These are phyloP conservation scores for Chrysoporthe puriensis DNA, from an alignment of 2,329 filamentous ascomycete genomes.

Conservation along the genomic window DNA sequence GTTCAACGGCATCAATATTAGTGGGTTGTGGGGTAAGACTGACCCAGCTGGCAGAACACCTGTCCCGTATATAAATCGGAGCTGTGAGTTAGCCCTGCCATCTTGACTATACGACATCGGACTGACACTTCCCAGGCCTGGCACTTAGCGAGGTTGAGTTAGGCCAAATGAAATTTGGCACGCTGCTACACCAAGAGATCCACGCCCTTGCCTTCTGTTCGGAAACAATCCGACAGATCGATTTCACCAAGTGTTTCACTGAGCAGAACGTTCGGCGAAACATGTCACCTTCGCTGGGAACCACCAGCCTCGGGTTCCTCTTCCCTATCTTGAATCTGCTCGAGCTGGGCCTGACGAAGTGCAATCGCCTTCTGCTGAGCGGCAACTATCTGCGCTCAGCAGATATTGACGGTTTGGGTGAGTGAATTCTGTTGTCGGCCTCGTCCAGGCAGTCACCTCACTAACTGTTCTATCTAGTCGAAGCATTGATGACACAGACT, in stretches of 20 bases:
- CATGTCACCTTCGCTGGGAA: constrained; percentile 18
- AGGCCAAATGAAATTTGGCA: constrained; percentile 51
- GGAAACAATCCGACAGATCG: constrained; percentile 58
- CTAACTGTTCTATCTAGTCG: constrained; percentile 30
- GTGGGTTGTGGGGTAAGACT: constrained; percentile 42
- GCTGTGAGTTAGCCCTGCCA: constrained; percentile 42
- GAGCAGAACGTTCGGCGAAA: constrained; percentile 31
- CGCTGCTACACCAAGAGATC: constrained; percentile 59
- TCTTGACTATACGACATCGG: constrained; percentile 18
- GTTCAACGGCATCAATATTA: constrained; percentile 56
- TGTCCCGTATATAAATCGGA: constrained; percentile 56
- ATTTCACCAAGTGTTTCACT: constrained; percentile 50
- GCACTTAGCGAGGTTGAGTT: constrained; percentile 53
- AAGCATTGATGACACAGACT: constrained; percentile 36
- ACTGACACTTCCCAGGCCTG: constrained; percentile 42
- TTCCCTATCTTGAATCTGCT: constrained; percentile 51
- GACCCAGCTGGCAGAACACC: constrained; percentile 51
- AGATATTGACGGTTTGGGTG: constrained; percentile 56
- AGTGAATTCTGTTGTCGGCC: constrained; percentile 23
- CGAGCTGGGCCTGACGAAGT: constrained; percentile 47
- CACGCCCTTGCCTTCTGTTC: constrained; percentile 60
- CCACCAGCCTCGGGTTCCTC: constrained; percentile 36
- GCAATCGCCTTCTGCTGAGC: constrained; percentile 55
- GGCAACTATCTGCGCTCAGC: constrained; percentile 51
- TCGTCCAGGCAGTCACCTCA: constrained; percentile 18